Evolutionary conservation across 805 yeast genomes (phyloP).

Genomic region (Wickerhamomyces canadensis): DNA sequence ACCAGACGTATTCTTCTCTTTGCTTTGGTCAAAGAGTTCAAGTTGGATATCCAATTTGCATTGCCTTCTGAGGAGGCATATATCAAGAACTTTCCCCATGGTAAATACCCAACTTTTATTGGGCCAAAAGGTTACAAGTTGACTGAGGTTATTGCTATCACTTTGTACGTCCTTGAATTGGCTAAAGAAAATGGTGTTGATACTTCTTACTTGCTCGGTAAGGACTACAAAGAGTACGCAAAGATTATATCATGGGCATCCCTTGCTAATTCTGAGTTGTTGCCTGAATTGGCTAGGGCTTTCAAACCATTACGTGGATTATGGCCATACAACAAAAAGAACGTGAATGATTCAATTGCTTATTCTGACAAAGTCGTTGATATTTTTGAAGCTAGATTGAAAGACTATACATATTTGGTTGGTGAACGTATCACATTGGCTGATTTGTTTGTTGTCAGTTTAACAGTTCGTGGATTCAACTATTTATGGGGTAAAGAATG

Average conservation of each 20-base stretch:
- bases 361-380: slow-evolving; percentile 34
- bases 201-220: slow-evolving; percentile 51
- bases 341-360: slow-evolving; percentile 40
- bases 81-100: slow-evolving; percentile 54
- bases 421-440: slow-evolving; percentile 65
- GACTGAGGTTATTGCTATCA: slow-evolving; percentile 62
- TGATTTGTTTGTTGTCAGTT: slow-evolving; percentile 51
- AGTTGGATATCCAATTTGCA: slow-evolving; percentile 50
- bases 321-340: slow-evolving; percentile 72
- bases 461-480: slow-evolving; percentile 49
- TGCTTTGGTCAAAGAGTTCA: slow-evolving; percentile 51
- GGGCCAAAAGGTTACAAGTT: slow-evolving; percentile 72
- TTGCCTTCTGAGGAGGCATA: slow-evolving; percentile 36
- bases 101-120: slow-evolving; percentile 60
- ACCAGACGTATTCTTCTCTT: no score
- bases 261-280: slow-evolving; percentile 62
- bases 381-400: slow-evolving; percentile 51
- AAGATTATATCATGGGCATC: slow-evolving; percentile 72
- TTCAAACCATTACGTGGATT: slow-evolving; percentile 61
- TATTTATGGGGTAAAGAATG: slow-evolving; percentile 58
- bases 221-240: slow-evolving; percentile 54
- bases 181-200: slow-evolving; percentile 30
- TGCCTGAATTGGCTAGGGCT: slow-evolving; percentile 40
- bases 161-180: slow-evolving; percentile 37
- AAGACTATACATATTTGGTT: slow-evolving; percentile 59